Evolutionary conservation across 169 alveolate species (phyloP).

Genomic region (Babesia ovata): DNA sequence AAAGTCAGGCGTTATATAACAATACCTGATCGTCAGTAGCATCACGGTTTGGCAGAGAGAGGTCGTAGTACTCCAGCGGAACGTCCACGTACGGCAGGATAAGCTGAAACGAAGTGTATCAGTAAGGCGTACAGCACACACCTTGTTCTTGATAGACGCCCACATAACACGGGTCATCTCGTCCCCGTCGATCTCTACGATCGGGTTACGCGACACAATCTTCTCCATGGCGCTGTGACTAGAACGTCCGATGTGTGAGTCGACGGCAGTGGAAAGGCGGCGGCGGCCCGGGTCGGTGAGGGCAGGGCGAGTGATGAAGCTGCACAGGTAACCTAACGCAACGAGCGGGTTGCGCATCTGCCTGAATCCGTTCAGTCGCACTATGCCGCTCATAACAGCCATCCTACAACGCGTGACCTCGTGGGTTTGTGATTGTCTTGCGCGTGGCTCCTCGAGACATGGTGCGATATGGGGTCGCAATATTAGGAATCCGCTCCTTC

Average conservation of each 20-base stretch:
- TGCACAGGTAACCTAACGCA: slow-evolving; percentile 44
- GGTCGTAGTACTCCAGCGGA: slow-evolving; percentile 88
- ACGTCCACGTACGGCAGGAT: slow-evolving; percentile 90
- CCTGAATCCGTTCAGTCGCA: not conserved
- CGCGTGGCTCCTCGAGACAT: too few species aligned
- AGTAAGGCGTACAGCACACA: not conserved
- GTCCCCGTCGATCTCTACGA: slow-evolving; percentile 94
- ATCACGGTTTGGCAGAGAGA: slow-evolving; percentile 89
- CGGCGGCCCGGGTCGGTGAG: slow-evolving; percentile 2
- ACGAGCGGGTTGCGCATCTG: slow-evolving; percentile 30
- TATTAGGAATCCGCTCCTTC: too few species aligned
- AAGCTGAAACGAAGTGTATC: slow-evolving; percentile 53
- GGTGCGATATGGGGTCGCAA: too few species aligned
- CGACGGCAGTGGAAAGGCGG: slow-evolving; percentile 11
- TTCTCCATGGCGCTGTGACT: slow-evolving; percentile 10
- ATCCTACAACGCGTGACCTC: not conserved
- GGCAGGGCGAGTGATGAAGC: not conserved
- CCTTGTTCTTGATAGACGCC: slow-evolving; percentile 88
- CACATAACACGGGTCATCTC: slow-evolving; percentile 94
- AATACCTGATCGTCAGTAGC: slow-evolving; percentile 85
- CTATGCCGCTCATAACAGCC: not conserved
- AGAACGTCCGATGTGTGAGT: not conserved
- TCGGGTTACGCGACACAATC: slow-evolving; percentile 86
- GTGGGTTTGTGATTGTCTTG: too few species aligned
- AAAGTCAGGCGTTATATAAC: not conserved